These are phyloP conservation scores for Cladosporium sp. DNA, from an alignment of 2,329 filamentous ascomycete genomes.

Conservation along the genomic window DNA sequence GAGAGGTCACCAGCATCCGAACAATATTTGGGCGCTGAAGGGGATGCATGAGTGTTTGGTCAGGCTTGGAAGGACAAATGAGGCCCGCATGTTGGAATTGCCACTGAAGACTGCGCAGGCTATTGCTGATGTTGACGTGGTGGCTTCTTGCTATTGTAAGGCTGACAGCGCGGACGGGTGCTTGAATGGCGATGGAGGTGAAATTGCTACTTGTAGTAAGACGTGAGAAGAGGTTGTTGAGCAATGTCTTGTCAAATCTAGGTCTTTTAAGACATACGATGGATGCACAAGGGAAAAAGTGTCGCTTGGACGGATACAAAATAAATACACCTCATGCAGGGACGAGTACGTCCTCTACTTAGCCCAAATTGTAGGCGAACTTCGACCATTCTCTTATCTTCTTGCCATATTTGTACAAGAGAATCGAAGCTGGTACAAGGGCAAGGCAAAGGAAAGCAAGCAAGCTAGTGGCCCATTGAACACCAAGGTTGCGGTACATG, in stretches of 20 bases:
- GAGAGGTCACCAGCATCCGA: constrained; percentile 62
- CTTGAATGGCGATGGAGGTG: background rate
- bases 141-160: constrained; percentile 57
- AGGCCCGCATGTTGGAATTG: constrained; percentile 46
- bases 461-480: constrained; percentile 31
- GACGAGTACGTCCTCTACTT: background rate
- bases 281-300: no score
- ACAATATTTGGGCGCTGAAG: constrained; percentile 72
- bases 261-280: no score
- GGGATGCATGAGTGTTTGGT: constrained; percentile 70
- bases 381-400: constrained; percentile 23
- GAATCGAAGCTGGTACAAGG: constrained; percentile 26
- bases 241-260: no score
- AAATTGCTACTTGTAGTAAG: no score
- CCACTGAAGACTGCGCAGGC: constrained; percentile 52
- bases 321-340: background rate
- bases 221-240: no score
- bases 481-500: constrained; percentile 34
- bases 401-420: constrained; percentile 28
- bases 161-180: background rate
- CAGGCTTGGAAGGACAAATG: constrained; percentile 32
- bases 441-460: constrained; percentile 32
- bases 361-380: constrained; percentile 15
- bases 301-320: no score
- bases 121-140: constrained; percentile 57